phyloP scores from a whole-genome alignment of 2,329 filamentous ascomycete genomes.

The Sarocladium oryzae region DNA sequence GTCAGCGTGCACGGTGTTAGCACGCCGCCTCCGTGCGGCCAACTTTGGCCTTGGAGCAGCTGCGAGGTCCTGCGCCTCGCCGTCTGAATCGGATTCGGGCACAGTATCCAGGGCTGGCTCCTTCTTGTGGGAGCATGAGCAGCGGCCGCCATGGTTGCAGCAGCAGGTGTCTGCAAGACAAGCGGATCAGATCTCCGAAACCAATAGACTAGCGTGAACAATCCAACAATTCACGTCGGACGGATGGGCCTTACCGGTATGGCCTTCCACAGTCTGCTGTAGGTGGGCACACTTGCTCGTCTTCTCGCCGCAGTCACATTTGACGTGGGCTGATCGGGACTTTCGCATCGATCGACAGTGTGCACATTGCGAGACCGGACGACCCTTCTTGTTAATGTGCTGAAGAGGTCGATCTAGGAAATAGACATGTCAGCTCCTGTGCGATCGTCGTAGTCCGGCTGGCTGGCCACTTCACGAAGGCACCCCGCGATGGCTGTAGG shows the following conservation, averaged over 20 bases:
- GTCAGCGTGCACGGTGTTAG: conserved; percentile 58
- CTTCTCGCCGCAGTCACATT: conserved; percentile 96
- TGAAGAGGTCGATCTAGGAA: conserved; percentile 75
- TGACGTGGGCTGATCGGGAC: conserved; percentile 87
- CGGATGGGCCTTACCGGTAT: conserved; percentile 46
- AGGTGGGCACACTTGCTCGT: conserved; percentile 62
- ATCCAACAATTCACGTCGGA: not conserved
- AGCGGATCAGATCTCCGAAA: conserved; percentile 13
- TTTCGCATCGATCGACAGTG: conserved; percentile 97
- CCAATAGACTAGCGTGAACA: not conserved
- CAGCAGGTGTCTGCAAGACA: conserved; percentile 53
- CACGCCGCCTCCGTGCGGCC: conserved; percentile 44
- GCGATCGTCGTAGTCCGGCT: not conserved
- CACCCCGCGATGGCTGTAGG: conserved; percentile 9
- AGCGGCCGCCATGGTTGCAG: conserved; percentile 63
- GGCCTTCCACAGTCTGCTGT: conserved; percentile 49
- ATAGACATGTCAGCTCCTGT: not conserved
- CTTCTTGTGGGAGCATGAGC: conserved; percentile 59
- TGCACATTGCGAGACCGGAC: conserved; percentile 93
- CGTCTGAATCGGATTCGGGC: conserved; percentile 56
- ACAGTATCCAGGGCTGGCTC: conserved; percentile 54
- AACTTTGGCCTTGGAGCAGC: conserved; percentile 32
- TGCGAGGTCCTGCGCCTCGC: conserved; percentile 27
- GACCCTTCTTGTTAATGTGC: conserved; percentile 96
- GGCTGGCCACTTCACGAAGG: not conserved